Base-by-base conservation (phyloP, 1,284 basidiomycete species). In the Tilletia walkeri region DNA sequence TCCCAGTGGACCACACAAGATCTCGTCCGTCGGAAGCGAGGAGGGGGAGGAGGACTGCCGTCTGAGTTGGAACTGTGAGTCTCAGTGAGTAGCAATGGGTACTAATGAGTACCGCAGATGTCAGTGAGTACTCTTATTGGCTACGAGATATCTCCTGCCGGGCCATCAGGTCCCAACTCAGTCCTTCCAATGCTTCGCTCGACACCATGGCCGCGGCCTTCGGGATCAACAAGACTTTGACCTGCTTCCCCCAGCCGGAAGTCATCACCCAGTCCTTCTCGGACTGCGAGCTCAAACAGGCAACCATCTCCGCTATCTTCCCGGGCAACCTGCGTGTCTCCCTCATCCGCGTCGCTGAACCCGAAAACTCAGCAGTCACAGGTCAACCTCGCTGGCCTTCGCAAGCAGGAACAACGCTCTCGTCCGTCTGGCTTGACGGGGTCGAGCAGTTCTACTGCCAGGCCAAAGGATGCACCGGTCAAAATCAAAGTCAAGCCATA, bases 391-490 rank as follows among this genome's bases (percentile, higher is more conserved):
- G 67, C 36, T 80, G 77, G 77, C 47, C 70, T 20, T 69, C 67
- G 3, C 54, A 72, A 45, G 69, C 69, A 68, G 73, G 71, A 69
- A 73, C 78, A 1, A 74, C 76, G 2, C 72, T 77, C n/a, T 75
- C 76, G 4, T 72, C 73, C 34, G 70, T 80, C 39, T 80, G 75
- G 74, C 67, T 78, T 10, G 70, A 79, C 47, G 79, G 79, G 30
- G 70, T 75, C 12, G 72, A 78, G 67, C 78, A 78, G 54, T 80
- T 78, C 70, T 79, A 79, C 72, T 80, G 79, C 67, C 79, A 80
- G 66, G 75, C 79, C 20, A 59, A 61, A 12, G 72, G 69, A 2
- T 80, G 79, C 69, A 48, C 72, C 24, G 67, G 71, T 34, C 38
- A 30, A 9, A 80, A 80, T 59, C 71, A 72, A 12, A 76, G 73